Evolutionary conservation across 2,329 filamentous ascomycete species (phyloP), one percentile per base, ranked within the genome.

Genomic region (Dothideomycetes sp.): DNA sequence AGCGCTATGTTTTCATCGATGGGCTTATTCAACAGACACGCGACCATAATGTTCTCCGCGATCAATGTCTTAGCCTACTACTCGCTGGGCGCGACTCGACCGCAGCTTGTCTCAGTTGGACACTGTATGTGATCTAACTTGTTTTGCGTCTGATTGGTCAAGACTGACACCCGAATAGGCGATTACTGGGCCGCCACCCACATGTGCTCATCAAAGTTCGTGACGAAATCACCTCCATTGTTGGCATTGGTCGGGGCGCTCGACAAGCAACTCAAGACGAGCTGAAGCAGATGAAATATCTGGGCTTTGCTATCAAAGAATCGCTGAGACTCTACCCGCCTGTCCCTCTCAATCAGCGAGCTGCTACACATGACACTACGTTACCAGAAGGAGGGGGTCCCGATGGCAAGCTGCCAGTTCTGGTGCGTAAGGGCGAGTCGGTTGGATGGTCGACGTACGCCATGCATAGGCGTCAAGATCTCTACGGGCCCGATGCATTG

Each of bases 331-430:
- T 88, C 10, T 86, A 89, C 58, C 84, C 84, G 1, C 70, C 76
- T 12, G 81, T 91, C 1, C 84, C 85, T 1, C 83, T 82, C 66
- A 91, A 91, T 61, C 72, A 85, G 37, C 79, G 86, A 45, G 65
- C 79, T 22, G 75, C 84, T 10, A 69, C 85, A 10, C 70, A 68
- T 43, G 81, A 88, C 62, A 88, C 84, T 2, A 83, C 77, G 0
- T 72, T 93, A 2, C 85, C 85, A 0, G 65, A 68, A 14, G 85
- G 70, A n/a, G 70, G 70, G 14, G 70, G 70, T 0, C 54, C 61
- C 3, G 66, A 73, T 45, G 68, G 67, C 29, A 58, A 62, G 2
- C 62, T 69, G 32, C 82, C 81, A 0, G 54, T 89, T 2, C 75
- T 77, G 42, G 61, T 86, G 7, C 71, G 73, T 42, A 80, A 83